phyloP scores from a whole-genome alignment of 2,329 filamentous ascomycete genomes.

The Colletotrichum liriopes region DNA sequence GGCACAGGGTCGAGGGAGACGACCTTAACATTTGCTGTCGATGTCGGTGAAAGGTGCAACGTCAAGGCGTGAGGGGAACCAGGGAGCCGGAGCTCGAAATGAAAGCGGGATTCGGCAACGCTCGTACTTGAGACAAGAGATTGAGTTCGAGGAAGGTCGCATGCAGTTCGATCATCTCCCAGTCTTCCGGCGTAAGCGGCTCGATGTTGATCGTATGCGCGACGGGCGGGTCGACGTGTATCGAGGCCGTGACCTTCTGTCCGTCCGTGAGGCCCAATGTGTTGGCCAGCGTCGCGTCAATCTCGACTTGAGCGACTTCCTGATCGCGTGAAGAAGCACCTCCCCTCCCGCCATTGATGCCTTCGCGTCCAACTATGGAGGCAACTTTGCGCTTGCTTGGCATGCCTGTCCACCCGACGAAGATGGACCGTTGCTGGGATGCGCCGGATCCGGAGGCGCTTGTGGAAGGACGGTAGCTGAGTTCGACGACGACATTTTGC shows the following conservation, averaged over 20 bases:
- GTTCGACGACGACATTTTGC: slow-evolving; percentile 96
- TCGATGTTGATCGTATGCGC: slow-evolving; percentile 98
- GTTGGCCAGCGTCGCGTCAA: slow-evolving; percentile 87
- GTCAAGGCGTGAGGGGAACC: slow-evolving; percentile 84
- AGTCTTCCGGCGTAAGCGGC: slow-evolving; percentile 93
- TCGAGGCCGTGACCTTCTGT: slow-evolving; percentile 78
- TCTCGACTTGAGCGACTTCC: slow-evolving; percentile 84
- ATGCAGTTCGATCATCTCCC: slow-evolving; percentile 99
- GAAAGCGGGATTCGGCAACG: slow-evolving; percentile 88
- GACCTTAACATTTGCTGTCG: slow-evolving; percentile 91
- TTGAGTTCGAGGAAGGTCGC: slow-evolving; percentile 96
- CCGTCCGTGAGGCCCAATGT: slow-evolving; percentile 85
- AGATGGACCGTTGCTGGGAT: slow-evolving; percentile 78
- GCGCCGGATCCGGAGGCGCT: slow-evolving; percentile 61
- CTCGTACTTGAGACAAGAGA: slow-evolving; percentile 91
- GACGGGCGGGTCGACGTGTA: slow-evolving; percentile 92
- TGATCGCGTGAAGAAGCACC: slow-evolving; percentile 77
- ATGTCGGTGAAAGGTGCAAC: slow-evolving; percentile 93
- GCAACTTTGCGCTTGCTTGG: slow-evolving; percentile 88
- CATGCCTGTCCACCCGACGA: slow-evolving; percentile 98
- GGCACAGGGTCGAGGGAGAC: slow-evolving; percentile 85
- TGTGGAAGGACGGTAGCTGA: slow-evolving; percentile 77
- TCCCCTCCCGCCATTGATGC: slow-evolving; percentile 73
- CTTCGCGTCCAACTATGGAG: slow-evolving; percentile 81
- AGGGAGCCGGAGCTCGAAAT: slow-evolving; percentile 65